Evolutionary conservation across 2,329 filamentous ascomycete species (phyloP), one percentile per base, ranked within the genome.

Genomic region (Trichophyton mentagrophytes): DNA sequence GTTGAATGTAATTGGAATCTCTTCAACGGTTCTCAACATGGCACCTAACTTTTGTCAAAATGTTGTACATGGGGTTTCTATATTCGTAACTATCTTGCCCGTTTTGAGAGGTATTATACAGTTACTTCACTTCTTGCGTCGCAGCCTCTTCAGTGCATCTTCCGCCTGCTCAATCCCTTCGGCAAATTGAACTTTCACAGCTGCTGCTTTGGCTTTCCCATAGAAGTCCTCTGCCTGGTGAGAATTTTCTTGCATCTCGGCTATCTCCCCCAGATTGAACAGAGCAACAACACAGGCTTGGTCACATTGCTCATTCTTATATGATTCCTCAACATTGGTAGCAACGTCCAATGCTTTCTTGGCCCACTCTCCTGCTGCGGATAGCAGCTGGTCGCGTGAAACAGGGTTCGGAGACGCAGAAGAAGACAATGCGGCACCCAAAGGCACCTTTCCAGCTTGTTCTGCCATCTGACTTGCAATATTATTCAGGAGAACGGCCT

Each of bases 241-340:
- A 1, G 78, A 68, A 66, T 88, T 81, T 1, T 87, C 86, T 62
- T 85, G 75, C 81, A 93, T 85, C 65, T 88, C 84, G 0, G 88
- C 86, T 66, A 96, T 86, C 67, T 95, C 88, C 25, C 85, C 92
- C 59, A 96, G 81, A 70, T 95, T 95, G 72, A 89, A 88, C n/a
- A 88, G 84, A 6, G 91, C 88, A 4, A 87, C 87, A 1, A 87
- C 87, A 69, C 91, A 96, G 1, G 87, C 89, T 61, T 87, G 73
- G 70, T 95, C 90, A 69, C 92, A 96, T 69, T 95, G 89, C 57
- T 85, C 80, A 1, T 84, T 88, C 46, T 89, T 79, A 2, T 83
- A 77, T 0, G 87, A 82, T 3, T 85, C 82, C 60, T 80, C 74
- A 47, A 95, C 85, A 30, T 82, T 80, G 6, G 78, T 78, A 1